Evolutionary conservation across 805 yeast species (phyloP).

Genomic region (Kazachstania taianensis): DNA sequence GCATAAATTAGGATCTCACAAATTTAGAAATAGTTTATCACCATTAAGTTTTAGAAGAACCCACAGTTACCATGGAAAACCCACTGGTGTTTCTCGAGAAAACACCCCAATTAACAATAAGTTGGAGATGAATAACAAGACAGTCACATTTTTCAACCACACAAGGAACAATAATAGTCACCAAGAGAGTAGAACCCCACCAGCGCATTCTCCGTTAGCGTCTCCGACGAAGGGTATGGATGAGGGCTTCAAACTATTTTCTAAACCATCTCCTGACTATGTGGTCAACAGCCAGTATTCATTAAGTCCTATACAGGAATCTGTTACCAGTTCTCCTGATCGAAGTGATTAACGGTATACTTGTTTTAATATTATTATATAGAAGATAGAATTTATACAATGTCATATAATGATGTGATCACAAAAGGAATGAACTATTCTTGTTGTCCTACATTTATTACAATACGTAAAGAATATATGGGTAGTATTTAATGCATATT

Average conservation of each 20-base stretch:
- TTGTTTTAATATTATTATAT: no score
- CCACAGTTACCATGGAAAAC: conserved; percentile 26
- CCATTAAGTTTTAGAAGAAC: conserved; percentile 21
- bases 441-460: no score
- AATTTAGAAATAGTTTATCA: conserved; percentile 3
- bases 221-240: conserved; percentile 3
- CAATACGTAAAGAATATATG: no score
- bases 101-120: conserved; percentile 27
- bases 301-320: conserved; percentile 28
- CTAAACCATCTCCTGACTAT: conserved; percentile 21
- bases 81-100: conserved; percentile 22
- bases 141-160: conserved; percentile 31
- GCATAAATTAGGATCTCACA: no score
- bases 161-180: conserved; percentile 5
- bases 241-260: conserved; percentile 9
- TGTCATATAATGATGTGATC: no score
- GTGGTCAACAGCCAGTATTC: conserved; percentile 14
- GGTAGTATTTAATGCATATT: no score
- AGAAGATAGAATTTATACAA: no score
- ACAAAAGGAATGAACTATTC: no score
- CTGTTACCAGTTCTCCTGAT: conserved; percentile 22
- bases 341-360: background rate
- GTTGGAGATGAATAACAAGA: conserved; percentile 30
- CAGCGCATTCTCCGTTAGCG: conserved; percentile 3
- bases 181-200: conserved; percentile 2